phyloP scores from a whole-genome alignment of 2,329 filamentous ascomycete species.

The Neospermospora avenae region DNA sequence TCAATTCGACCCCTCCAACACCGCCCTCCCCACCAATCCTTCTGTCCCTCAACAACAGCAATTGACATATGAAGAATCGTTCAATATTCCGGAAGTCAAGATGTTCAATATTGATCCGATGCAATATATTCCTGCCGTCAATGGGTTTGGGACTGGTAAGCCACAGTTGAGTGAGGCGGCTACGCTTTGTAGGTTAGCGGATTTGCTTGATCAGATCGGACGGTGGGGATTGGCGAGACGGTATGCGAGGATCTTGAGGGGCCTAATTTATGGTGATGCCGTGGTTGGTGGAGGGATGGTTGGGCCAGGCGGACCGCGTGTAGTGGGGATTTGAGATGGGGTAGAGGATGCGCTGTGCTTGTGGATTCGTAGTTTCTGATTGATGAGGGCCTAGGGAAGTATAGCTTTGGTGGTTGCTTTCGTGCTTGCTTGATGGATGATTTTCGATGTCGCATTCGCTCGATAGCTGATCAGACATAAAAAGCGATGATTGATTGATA shows the following conservation, averaged over 20 bases:
- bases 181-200: conserved; percentile 1
- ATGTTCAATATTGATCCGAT: conserved; percentile 8
- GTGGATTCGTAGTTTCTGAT: no score
- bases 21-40: background rate
- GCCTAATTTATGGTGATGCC: conserved; percentile 1
- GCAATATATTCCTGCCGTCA: conserved; percentile 5
- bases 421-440: no score
- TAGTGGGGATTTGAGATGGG: no score
- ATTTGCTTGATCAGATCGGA: conserved; percentile 5
- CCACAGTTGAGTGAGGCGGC: conserved; percentile 5
- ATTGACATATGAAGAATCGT: background rate
- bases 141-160: conserved; percentile 4
- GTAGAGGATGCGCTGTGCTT: no score
- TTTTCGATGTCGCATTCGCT: no score
- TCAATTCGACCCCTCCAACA: conserved; percentile 4
- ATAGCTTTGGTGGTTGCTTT: no score
- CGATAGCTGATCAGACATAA: no score
- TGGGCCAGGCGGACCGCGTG: no score
- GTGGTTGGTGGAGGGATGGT: background rate
- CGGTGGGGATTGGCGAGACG: conserved; percentile 4
- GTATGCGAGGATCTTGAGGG: background rate
- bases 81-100: conserved; percentile 12
- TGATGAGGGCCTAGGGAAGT: no score
- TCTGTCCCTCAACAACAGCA: background rate
- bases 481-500: no score